Percentiles rank a stretch among this genome's conserved stretches.
These are phyloP conservation scores for Colletotrichum tropicicola DNA, from an alignment of 2,329 filamentous ascomycete species.

Conservation along the genomic window DNA sequence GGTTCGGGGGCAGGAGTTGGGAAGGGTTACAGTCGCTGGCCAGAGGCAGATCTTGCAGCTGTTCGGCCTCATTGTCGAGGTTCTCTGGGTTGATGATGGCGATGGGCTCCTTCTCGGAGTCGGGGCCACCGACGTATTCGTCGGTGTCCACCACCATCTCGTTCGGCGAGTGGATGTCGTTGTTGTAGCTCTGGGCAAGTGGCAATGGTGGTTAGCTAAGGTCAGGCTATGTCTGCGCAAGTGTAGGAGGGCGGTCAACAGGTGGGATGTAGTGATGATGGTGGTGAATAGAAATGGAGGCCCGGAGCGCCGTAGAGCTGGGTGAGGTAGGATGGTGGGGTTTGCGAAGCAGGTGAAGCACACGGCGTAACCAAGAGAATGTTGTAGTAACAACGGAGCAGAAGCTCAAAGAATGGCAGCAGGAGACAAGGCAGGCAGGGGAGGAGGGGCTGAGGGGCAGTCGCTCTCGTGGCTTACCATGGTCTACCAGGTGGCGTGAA, in stretches of 20 bases:
- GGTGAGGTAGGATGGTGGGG: conserved; percentile 21
- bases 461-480: conserved; percentile 22
- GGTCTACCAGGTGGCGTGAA: conserved; percentile 23
- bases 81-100: conserved; percentile 64
- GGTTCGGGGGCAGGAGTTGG: background rate
- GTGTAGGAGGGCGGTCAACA: background rate
- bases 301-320: conserved; percentile 1
- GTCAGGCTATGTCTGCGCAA: background rate
- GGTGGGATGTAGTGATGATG: background rate
- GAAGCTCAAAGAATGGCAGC: conserved; percentile 8
- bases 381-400: background rate
- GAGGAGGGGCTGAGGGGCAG: conserved; percentile 4
- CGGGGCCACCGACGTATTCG: conserved; percentile 61
- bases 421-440: background rate
- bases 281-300: background rate
- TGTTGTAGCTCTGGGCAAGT: conserved; percentile 55
- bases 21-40: conserved; percentile 59
- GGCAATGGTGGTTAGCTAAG: conserved; percentile 8
- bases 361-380: background rate
- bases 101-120: conserved; percentile 60
- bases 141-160: conserved; percentile 65
- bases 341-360: background rate
- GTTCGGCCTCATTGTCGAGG: conserved; percentile 57
- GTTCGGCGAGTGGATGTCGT: conserved; percentile 61
- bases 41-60: conserved; percentile 56